These are phyloP conservation scores for Capsaspora owczarzaki DNA, from an alignment of 78 protist genomes.

Conservation along the genomic window DNA sequence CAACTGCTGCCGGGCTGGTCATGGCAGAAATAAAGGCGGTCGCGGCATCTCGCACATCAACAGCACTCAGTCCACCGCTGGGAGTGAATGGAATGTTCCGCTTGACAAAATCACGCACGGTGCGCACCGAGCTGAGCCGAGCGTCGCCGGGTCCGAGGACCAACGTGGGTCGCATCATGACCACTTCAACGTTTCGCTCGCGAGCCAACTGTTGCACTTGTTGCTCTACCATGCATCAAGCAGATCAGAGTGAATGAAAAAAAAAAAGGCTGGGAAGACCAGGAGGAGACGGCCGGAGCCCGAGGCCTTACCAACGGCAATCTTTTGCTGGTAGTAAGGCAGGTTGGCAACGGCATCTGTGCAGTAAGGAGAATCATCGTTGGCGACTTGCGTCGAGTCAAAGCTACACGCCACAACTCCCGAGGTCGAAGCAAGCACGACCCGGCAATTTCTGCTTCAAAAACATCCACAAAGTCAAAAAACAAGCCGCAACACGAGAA, in stretches of 20 bases:
- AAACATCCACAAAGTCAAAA: too few relatives aligned
- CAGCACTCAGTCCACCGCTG: background rate
- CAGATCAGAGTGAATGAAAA: too few relatives aligned
- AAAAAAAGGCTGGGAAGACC: background rate
- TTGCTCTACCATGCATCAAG: too few relatives aligned
- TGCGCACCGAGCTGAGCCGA: background rate
- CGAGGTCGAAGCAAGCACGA: constrained; percentile 2
- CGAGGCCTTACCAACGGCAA: background rate
- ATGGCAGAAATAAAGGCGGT: background rate
- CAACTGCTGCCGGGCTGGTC: background rate
- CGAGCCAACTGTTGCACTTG: background rate
- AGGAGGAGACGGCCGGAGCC: background rate
- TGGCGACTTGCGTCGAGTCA: background rate
- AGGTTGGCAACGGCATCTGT: background rate
- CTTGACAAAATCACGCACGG: background rate
- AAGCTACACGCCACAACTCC: constrained; percentile 4
- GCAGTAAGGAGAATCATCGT: background rate
- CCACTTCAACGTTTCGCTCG: background rate
- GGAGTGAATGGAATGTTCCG: background rate
- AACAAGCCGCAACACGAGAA: too few relatives aligned
- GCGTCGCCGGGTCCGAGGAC: constrained; percentile 12
- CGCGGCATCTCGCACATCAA: constrained; percentile 5
- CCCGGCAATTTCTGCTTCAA: too few relatives aligned
- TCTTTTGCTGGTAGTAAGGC: constrained; percentile 10
- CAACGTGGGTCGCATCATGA: background rate